These are phyloP conservation scores for Xylaria arbuscula DNA, from an alignment of 2,329 filamentous ascomycete genomes.

Conservation along the genomic window DNA sequence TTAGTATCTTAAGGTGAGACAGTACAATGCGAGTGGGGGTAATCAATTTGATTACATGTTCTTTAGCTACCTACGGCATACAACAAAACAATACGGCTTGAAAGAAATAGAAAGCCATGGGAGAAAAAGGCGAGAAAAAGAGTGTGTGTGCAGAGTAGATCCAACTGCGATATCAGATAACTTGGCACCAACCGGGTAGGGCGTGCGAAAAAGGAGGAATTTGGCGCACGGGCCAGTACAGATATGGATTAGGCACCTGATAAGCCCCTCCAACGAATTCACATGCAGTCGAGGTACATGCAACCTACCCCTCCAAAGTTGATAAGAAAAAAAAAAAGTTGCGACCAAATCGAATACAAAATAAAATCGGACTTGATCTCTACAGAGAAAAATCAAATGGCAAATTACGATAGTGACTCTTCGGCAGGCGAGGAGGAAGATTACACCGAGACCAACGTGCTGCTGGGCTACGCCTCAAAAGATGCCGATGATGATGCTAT, in stretches of 20 bases:
- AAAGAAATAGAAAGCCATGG: no score
- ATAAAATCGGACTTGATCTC: neutral
- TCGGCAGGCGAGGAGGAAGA: constrained; percentile 75
- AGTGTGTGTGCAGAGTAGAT: neutral
- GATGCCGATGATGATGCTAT: constrained; percentile 83
- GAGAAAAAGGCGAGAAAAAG: no score
- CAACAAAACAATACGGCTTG: no score
- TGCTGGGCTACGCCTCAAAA: constrained; percentile 88
- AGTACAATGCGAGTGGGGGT: no score
- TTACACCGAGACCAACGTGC: constrained; percentile 84
- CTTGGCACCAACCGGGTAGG: neutral
- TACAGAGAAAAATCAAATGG: constrained; percentile 38
- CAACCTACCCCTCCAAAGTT: constrained; percentile 35
- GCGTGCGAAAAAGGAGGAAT: neutral
- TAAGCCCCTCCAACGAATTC: constrained; percentile 32
- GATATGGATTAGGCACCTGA: neutral
- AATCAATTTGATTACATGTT: no score
- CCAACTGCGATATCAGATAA: no score
- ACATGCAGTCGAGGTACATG: neutral
- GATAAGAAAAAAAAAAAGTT: constrained; percentile 40
- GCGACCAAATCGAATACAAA: constrained; percentile 1
- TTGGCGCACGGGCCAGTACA: neutral
- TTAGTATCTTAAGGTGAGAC: no score
- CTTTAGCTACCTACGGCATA: no score
- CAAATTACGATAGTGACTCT: constrained; percentile 83